Evolutionary conservation across 306 rosid species (phyloP).

Genomic region (Datisca glomerata): DNA sequence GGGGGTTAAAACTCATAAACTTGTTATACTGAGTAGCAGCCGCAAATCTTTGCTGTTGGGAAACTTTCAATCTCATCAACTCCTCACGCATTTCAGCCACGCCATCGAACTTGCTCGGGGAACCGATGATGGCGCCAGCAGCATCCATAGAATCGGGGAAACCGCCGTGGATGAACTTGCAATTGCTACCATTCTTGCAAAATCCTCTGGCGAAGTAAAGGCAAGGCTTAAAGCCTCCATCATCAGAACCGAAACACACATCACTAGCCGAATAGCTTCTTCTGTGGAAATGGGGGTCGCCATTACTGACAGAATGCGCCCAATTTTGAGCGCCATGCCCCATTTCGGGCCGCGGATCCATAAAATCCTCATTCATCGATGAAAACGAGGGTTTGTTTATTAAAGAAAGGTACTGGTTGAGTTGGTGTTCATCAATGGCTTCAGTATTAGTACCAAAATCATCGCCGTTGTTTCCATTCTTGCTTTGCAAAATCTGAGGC

Average conservation of each 20-base stretch:
- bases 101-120: conserved; percentile 52
- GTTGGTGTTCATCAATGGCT: conserved; percentile 58
- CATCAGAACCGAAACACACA: conserved; percentile 60
- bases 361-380: conserved; percentile 41
- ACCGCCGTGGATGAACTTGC: conserved; percentile 71
- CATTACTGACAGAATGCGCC: conserved; percentile 45
- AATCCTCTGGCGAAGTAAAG: conserved; percentile 86
- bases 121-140: conserved; percentile 45
- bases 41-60: conserved; percentile 51
- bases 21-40: conserved; percentile 50
- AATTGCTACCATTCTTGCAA: conserved; percentile 79
- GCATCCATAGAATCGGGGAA: conserved; percentile 47
- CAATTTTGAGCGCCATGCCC: conserved; percentile 41
- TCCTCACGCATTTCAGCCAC: conserved; percentile 62
- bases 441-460: conserved; percentile 24
- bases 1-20: conserved; percentile 61
- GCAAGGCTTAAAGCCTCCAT: conserved; percentile 51
- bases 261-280: conserved; percentile 86
- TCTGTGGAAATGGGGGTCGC: conserved; percentile 52
- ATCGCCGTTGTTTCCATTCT: conserved; percentile 24
- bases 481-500: conserved; percentile 20
- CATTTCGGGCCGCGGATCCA: conserved; percentile 44
- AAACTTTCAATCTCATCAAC: conserved; percentile 48
- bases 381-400: conserved; percentile 47
- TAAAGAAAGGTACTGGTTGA: conserved; percentile 64